Percentiles rank a stretch among this genome's conserved stretches.
phyloP scores from a whole-genome alignment of 1,284 basidiomycete species.

The Pseudomicrostroma phylloplanum region DNA sequence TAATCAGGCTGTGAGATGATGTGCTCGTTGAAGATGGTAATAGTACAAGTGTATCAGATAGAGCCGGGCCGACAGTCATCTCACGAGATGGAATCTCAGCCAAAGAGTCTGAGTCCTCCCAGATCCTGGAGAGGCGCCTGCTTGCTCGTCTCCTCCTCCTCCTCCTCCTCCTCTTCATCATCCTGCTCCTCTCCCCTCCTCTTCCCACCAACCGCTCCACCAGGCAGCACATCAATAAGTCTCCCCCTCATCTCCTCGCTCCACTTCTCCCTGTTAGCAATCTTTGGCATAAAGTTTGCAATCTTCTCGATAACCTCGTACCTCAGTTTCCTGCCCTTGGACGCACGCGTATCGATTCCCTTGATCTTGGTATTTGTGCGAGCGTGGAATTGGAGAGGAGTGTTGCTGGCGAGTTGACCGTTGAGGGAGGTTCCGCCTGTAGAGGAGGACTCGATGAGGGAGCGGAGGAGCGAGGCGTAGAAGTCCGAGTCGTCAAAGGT shows the following conservation, averaged over 20 bases:
- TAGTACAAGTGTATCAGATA: no score
- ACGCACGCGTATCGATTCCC: constrained; percentile 38
- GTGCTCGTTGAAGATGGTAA: no score
- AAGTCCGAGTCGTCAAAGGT: constrained; percentile 49
- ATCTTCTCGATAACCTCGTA: constrained; percentile 47
- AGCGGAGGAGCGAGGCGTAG: constrained; percentile 41
- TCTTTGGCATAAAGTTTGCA: constrained; percentile 48
- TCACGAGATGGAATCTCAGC: not conserved
- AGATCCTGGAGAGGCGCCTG: not conserved
- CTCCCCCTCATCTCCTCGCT: constrained; percentile 13
- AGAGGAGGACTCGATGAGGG: constrained; percentile 35
- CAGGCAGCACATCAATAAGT: constrained; percentile 7
- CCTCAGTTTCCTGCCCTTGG: constrained; percentile 42
- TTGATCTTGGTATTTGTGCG: constrained; percentile 28
- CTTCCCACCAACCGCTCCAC: not conserved
- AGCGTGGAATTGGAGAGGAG: constrained; percentile 5
- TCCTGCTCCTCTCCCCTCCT: constrained; percentile 3
- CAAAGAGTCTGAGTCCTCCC: constrained; percentile 1
- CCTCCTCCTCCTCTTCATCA: constrained; percentile 1
- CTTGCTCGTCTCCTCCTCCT: not conserved
- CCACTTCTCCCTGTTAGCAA: constrained; percentile 15
- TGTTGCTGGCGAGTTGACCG: constrained; percentile 7
- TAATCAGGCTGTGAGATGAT: no score
- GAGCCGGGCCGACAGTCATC: no score
- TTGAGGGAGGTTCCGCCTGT: constrained; percentile 2